Conservation (phyloP, 2,329 filamentous ascomycete genomes). For the Cryphonectria carpinicola region DNA sequence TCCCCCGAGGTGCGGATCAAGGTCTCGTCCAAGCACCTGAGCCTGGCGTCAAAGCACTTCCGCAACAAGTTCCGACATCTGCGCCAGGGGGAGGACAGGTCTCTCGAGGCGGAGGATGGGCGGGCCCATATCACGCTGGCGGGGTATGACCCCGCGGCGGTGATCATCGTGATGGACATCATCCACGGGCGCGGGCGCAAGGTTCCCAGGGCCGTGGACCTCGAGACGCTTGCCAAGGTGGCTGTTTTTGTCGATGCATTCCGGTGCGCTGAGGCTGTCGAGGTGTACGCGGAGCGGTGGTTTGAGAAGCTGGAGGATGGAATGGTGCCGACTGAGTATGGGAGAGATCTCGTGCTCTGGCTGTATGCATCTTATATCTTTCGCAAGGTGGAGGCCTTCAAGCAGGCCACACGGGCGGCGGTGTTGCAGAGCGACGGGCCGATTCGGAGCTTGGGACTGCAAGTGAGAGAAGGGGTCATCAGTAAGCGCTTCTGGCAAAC, state of each 20-base stretch:
- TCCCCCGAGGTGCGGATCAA: slow-evolving; percentile 39
- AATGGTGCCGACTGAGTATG: slow-evolving; percentile 27
- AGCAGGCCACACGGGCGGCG: slow-evolving; percentile 33
- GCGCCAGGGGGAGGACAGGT: slow-evolving; percentile 14
- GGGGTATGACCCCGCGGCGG: slow-evolving; percentile 42
- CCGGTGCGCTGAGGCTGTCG: slow-evolving; percentile 46
- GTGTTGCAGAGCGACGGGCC: slow-evolving; percentile 34
- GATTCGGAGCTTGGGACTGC: slow-evolving; percentile 35
- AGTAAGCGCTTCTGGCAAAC: slow-evolving; percentile 28
- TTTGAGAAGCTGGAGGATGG: slow-evolving; percentile 34
- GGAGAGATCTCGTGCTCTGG: slow-evolving; percentile 37
- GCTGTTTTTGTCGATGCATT: slow-evolving; percentile 49
- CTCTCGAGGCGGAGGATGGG: slow-evolving; percentile 35
- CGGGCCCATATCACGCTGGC: slow-evolving; percentile 38
- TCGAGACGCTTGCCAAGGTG: slow-evolving; percentile 49
- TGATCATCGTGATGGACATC: slow-evolving; percentile 48
- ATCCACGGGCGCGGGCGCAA: slow-evolving; percentile 47
- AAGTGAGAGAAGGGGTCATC: slow-evolving; percentile 38
- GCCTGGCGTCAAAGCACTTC: slow-evolving; percentile 38
- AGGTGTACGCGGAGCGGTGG: slow-evolving; percentile 48
- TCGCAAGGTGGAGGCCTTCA: slow-evolving; percentile 35
- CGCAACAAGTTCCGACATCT: slow-evolving; percentile 30
- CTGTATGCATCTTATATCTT: slow-evolving; percentile 40
- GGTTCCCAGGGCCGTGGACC: slow-evolving; percentile 42
- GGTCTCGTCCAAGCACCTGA: slow-evolving; percentile 43